phyloP scores from a whole-genome alignment of 2,329 filamentous ascomycete species.

The Botrytis hyacinthi region DNA sequence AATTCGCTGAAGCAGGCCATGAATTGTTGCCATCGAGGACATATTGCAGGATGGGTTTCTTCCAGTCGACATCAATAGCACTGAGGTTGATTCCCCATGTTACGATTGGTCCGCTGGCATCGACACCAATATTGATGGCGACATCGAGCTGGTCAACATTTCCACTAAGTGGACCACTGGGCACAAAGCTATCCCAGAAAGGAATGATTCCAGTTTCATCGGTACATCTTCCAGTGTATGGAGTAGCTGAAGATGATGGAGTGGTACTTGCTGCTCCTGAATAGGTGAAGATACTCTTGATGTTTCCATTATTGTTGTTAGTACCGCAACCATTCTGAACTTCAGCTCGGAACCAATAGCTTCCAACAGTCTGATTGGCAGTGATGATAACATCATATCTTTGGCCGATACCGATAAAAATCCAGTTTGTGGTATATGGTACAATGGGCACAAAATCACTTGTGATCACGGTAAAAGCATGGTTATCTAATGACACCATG shows the following conservation, averaged over 20 bases:
- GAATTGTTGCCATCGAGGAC: slow-evolving; percentile 31
- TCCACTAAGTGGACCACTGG: slow-evolving; percentile 4
- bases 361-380: slow-evolving; percentile 42
- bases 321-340: slow-evolving; percentile 17
- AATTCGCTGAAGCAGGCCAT: slow-evolving; percentile 24
- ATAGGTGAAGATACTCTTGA: slow-evolving; percentile 23
- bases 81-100: slow-evolving; percentile 21
- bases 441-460: slow-evolving; percentile 56
- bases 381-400: slow-evolving; percentile 45
- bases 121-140: slow-evolving; percentile 18
- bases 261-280: slow-evolving; percentile 13
- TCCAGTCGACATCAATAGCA: slow-evolving; percentile 43
- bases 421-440: slow-evolving; percentile 48
- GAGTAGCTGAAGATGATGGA: slow-evolving; percentile 20
- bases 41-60: slow-evolving; percentile 43
- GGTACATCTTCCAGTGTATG: slow-evolving; percentile 17
- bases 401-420: slow-evolving; percentile 48
- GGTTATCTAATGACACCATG: slow-evolving; percentile 51
- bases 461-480: slow-evolving; percentile 55
- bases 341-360: slow-evolving; percentile 53
- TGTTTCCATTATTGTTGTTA: slow-evolving; percentile 19
- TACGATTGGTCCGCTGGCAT: slow-evolving; percentile 21
- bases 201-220: slow-evolving; percentile 20
- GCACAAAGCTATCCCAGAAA: slow-evolving; percentile 21
- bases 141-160: slow-evolving; percentile 13